phyloP scores from a whole-genome alignment of 805 yeast genomes.

The Nakazawaea siamensis region DNA sequence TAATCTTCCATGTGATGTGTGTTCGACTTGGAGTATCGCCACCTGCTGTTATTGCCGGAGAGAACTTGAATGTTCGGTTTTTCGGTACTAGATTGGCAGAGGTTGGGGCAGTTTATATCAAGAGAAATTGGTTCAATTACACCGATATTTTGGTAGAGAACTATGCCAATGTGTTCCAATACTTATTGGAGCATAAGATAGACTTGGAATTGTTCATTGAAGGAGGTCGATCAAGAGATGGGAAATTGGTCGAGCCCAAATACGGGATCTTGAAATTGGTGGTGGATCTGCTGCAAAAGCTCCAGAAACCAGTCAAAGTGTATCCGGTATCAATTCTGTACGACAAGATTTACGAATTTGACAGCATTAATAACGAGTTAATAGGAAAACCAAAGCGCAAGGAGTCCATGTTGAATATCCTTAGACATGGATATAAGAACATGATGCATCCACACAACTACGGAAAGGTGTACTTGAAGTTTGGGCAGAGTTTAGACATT shows the following conservation, averaged over 20 bases:
- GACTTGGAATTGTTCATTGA: constrained; percentile 55
- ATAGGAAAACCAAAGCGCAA: constrained; percentile 5
- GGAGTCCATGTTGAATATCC: constrained; percentile 8
- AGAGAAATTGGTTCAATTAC: constrained; percentile 33
- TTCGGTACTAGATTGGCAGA: constrained; percentile 41
- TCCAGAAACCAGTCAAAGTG: constrained; percentile 22
- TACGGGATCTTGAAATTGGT: constrained; percentile 51
- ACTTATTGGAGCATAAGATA: constrained; percentile 36
- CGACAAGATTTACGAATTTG: constrained; percentile 45
- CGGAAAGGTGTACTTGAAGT: constrained; percentile 4
- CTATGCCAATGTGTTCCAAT: constrained; percentile 39
- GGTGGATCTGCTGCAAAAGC: constrained; percentile 35
- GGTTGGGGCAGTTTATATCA: constrained; percentile 50
- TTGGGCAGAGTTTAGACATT: constrained; percentile 3
- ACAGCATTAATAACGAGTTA: constrained; percentile 7
- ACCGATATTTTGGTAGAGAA: constrained; percentile 29
- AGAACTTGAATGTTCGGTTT: constrained; percentile 50
- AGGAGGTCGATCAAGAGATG: constrained; percentile 61
- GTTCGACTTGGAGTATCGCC: constrained; percentile 44
- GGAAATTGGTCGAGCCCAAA: constrained; percentile 55
- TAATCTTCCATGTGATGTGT: constrained; percentile 45
- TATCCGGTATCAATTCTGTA: constrained; percentile 53
- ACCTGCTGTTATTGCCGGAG: constrained; percentile 60
- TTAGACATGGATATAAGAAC: constrained; percentile 4
- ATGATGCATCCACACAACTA: not conserved